Conservation (phyloP, 169 alveolate genomes). For the Babesia microti region DNA sequence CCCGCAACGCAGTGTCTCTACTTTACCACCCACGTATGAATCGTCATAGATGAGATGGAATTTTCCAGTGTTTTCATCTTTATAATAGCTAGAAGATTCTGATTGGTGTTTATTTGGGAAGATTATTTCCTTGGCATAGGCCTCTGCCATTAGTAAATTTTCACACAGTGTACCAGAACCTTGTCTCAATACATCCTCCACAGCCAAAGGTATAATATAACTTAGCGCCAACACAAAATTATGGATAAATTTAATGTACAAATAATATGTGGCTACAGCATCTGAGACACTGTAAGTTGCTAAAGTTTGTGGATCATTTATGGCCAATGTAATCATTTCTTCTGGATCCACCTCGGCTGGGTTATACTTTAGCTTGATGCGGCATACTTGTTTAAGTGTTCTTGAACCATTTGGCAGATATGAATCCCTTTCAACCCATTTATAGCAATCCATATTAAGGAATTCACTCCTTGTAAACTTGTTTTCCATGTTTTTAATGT, state of each 20-base stretch:
- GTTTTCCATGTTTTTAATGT: constrained; percentile 51
- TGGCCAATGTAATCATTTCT: constrained; percentile 90
- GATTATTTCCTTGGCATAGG: constrained; percentile 82
- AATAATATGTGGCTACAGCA: constrained; percentile 98
- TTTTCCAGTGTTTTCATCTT: constrained; percentile 40
- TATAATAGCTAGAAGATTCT: constrained; percentile 68
- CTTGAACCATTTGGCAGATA: constrained; percentile 91
- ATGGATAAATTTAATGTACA: constrained; percentile 94
- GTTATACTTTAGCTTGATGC: constrained; percentile 92
- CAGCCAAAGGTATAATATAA: constrained; percentile 90
- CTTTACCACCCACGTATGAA: constrained; percentile 92
- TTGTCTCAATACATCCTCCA: constrained; percentile 93
- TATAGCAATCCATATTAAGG: constrained; percentile 92
- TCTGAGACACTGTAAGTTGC: constrained; percentile 99
- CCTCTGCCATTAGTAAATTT: constrained; percentile 94
- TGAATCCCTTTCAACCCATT: constrained; percentile 99
- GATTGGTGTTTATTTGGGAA: constrained; percentile 91
- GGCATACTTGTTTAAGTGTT: constrained; percentile 88
- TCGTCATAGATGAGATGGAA: constrained; percentile 68
- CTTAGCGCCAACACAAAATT: constrained; percentile 93
- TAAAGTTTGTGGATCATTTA: constrained; percentile 84
- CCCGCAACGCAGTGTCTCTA: constrained; percentile 90
- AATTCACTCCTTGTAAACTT: constrained; percentile 71
- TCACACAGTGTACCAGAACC: constrained; percentile 99
- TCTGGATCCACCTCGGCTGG: constrained; percentile 99